Evolutionary conservation across 73 alveolate species (phyloP).

Genomic region (Diophrys appendiculata): DNA sequence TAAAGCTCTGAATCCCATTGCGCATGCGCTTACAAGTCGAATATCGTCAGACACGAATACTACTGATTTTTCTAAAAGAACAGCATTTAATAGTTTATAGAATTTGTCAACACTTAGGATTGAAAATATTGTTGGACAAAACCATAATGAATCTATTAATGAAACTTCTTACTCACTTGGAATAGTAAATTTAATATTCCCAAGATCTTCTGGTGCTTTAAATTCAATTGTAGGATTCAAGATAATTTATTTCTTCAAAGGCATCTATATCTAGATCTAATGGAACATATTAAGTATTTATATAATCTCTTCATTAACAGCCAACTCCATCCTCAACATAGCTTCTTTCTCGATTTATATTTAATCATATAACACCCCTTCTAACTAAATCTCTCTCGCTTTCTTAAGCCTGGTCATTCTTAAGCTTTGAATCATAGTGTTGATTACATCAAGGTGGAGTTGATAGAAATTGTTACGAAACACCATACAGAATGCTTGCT

Average conservation of each 20-base stretch:
- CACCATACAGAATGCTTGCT: background rate
- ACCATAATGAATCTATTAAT: too few relatives aligned
- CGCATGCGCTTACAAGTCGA: slow-evolving; percentile 43
- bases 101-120: slow-evolving; percentile 43
- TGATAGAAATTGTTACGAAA: background rate
- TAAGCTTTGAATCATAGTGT: background rate
- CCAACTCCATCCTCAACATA: background rate
- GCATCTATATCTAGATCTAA: background rate
- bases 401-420: background rate
- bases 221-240: background rate
- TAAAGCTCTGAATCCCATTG: slow-evolving; percentile 58
- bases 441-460: slow-evolving; percentile 11
- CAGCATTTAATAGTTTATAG: slow-evolving; percentile 43
- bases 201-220: background rate
- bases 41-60: slow-evolving; percentile 61
- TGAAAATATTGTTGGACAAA: too few relatives aligned
- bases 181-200: too few relatives aligned
- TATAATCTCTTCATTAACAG: background rate
- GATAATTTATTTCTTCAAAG: background rate
- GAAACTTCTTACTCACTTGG: too few relatives aligned
- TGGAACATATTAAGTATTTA: background rate
- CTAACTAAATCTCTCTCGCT: background rate
- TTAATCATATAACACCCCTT: background rate
- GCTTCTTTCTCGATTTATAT: background rate
- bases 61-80: slow-evolving; percentile 65